Base-by-base conservation (phyloP, 2,329 filamentous ascomycete genomes). In the Celoporthe dispersa region DNA sequence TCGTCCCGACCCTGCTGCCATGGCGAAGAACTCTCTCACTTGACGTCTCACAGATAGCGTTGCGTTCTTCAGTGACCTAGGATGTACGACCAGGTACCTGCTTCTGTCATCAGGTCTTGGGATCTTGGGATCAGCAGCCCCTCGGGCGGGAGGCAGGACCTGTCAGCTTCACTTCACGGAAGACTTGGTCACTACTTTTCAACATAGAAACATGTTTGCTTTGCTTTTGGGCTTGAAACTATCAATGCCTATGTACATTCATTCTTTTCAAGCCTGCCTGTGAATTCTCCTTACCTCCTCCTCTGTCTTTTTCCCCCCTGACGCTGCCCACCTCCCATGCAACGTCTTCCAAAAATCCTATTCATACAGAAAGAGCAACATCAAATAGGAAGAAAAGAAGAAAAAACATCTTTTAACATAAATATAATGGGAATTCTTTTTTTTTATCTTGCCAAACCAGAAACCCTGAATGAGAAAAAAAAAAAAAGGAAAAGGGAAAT, bases 381-480 rank as follows among this genome's bases (percentile, higher is more conserved):
- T 66, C 57, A 67, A 35, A 53, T 31, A 41, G 28, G 9, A 64
- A 51, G 64, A 44, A 16, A 22, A 48, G 19, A 11, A n/a, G 9
- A 2, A 48, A 48, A 9, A 48, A 48, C 19, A 48, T n/a, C 44
- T n/a, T 7, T 48, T 53, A 71, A 60, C 28, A n/a, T 57, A 66
- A 28, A 22, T 57, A 67, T 66, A 66, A 66, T 59, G 53, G n/a
- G 44, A 28, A 64, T 44, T 66, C 35, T 59, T 25, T 59, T 37
- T 60, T 67, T 71, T 71, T 71, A 67, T 71, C 69, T 71, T 71
- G 61, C 69, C 69, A 64, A 67, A 64, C 69, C 69, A 51, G 28
- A 71, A 48, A 68, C 48, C 69, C 69, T 67, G 59, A 57, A 22
- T 28, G 51, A 57, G 53, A 9, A 57, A 53, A 53, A 25, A 59